Evolutionary conservation across 1,139 yeast genomes (phyloP).

Genomic region (Tardiomyces blankii): DNA sequence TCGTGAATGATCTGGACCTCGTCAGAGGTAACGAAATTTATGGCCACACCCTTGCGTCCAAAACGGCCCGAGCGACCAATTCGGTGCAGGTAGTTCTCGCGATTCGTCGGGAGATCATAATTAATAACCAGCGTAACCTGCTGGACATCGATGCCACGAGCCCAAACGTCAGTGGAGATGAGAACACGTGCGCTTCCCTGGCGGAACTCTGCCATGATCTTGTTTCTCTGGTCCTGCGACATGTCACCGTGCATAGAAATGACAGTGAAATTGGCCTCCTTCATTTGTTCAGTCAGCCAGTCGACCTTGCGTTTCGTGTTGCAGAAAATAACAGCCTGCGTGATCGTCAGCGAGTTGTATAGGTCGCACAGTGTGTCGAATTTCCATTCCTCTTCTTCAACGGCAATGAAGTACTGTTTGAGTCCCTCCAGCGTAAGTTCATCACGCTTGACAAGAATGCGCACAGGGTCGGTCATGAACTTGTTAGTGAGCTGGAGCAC

Average conservation of each 20-base stretch:
- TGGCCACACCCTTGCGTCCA: constrained; percentile 93
- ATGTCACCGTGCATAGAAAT: constrained; percentile 95
- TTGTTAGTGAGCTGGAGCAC: constrained; percentile 78
- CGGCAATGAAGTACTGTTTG: constrained; percentile 75
- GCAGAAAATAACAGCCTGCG: constrained; percentile 94
- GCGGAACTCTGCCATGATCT: constrained; percentile 70
- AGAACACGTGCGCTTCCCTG: constrained; percentile 54
- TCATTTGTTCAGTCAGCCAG: constrained; percentile 75
- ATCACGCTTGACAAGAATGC: constrained; percentile 82
- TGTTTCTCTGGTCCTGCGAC: constrained; percentile 88
- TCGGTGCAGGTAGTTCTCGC: constrained; percentile 86
- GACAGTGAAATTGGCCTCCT: constrained; percentile 75
- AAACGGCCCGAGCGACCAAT: constrained; percentile 94
- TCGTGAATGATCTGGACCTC: constrained; percentile 54
- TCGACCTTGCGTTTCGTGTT: constrained; percentile 88
- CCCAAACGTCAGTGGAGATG: constrained; percentile 96
- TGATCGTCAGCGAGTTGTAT: constrained; percentile 87
- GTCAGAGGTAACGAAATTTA: constrained; percentile 68
- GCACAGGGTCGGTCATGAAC: constrained; percentile 85
- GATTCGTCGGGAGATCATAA: constrained; percentile 77
- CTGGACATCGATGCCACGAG: constrained; percentile 95
- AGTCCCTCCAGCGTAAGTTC: constrained; percentile 85
- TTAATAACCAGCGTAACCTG: constrained; percentile 92
- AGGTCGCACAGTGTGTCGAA: constrained; percentile 88
- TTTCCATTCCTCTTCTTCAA: constrained; percentile 92